Base-by-base conservation (phyloP, 108 stramenopile species). In the Skeletonema grethae region DNA sequence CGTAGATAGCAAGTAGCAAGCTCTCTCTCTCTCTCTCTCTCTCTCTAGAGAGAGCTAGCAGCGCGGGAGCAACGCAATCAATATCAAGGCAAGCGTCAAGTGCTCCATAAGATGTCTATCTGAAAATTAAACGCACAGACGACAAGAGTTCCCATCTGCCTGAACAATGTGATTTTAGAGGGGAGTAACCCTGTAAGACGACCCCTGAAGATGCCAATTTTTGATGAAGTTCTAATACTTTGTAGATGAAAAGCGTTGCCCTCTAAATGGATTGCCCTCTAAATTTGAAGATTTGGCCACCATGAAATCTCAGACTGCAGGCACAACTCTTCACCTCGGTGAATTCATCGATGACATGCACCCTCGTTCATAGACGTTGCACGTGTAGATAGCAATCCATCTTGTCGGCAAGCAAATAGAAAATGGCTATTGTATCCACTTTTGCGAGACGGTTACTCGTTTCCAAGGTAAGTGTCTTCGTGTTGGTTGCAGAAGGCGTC, bases 391-490 rank as follows among this genome's bases (percentile, higher is more conserved):
- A 53, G 50, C 50, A 53, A 53, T 22, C 50, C 22, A 53, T n/a
- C 7, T 53, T 53, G 20, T 53, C 50, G 20, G 50, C 50, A 61
- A 20, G 38, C 34, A 12, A 18, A 61, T 32, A 32, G 32, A 61
- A 32, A 32, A 61, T 61, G 60, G 35, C 16, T 18, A 18, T 36
- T 61, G 60, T 61, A 2, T 61, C 60, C 30, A 61, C 60, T 35
- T 61, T 61, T 20, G 60, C 60, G 38, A 32, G 60, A 32, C 32
- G 60, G 6, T 18, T 61, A 8, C 34, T 36, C 34, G 60, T 61
- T 36, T 35, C 60, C 60, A 61, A 61, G 60, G 60, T 61, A 16
- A 32, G 60, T 61, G 35, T n/a, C 20, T 22, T 22, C 16, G 46
- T 9, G 32, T 35, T 31, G 16, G 24, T 61, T 35, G 6, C 22